These are phyloP conservation scores for Aspergillus haitiensis DNA, from an alignment of 495 filamentous ascomycete genomes.

Conservation along the genomic window DNA sequence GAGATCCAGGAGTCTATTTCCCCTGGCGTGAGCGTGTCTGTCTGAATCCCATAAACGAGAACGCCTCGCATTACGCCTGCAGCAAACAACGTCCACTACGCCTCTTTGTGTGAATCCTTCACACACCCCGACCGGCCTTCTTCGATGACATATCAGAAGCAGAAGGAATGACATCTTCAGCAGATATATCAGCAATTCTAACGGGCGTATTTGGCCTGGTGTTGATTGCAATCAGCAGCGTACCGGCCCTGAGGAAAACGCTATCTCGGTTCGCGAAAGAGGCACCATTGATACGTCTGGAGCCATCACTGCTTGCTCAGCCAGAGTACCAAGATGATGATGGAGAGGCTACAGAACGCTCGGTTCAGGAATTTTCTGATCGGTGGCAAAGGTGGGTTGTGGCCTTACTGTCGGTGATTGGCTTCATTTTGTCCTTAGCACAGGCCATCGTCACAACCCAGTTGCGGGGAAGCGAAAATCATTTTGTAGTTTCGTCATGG, in stretches of 20 bases:
- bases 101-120: no score
- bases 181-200: slow-evolving; percentile 21
- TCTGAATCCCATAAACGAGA: neutral
- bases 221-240: slow-evolving; percentile 26
- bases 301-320: slow-evolving; percentile 26
- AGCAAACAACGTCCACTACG: no score
- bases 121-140: neutral
- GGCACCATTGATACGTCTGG: slow-evolving; percentile 15
- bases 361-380: slow-evolving; percentile 19
- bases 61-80: neutral
- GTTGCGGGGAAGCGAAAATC: neutral
- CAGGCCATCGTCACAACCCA: slow-evolving; percentile 21
- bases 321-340: slow-evolving; percentile 25
- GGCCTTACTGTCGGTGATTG: slow-evolving; percentile 17
- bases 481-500: slow-evolving; percentile 30
- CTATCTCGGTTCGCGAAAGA: slow-evolving; percentile 13
- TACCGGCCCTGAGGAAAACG: slow-evolving; percentile 30
- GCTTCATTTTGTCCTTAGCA: slow-evolving; percentile 23
- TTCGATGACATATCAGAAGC: slow-evolving; percentile 15
- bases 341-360: slow-evolving; percentile 24
- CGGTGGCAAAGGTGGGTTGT: slow-evolving; percentile 21
- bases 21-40: neutral
- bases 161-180: slow-evolving; percentile 27
- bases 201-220: slow-evolving; percentile 30
- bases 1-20: neutral